Evolutionary conservation across 1,284 basidiomycete genomes (phyloP).

Genomic region (Sanguinoderma infundibulare): DNA sequence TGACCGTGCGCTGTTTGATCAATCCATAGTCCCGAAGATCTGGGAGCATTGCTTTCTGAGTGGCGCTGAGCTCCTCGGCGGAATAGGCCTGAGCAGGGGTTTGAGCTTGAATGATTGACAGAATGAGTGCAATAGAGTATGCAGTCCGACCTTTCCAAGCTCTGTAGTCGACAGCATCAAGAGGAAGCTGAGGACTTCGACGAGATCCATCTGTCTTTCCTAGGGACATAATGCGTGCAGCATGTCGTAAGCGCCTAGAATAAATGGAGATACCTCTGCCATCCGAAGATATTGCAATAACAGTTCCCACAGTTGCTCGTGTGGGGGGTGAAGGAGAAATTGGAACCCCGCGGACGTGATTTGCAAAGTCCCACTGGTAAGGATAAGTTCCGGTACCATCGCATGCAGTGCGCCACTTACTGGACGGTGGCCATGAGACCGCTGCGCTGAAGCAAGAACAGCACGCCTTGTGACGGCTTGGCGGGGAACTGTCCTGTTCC

Average conservation of each 20-base stretch:
- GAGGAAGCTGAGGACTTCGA: conserved; percentile 92
- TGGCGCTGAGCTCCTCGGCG: conserved; percentile 78
- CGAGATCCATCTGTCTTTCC: conserved; percentile 89
- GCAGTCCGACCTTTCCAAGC: conserved; percentile 71
- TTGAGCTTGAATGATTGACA: conserved; percentile 10
- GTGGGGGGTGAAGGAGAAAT: conserved; percentile 95
- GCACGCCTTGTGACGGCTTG: conserved; percentile 81
- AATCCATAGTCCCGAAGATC: conserved; percentile 96
- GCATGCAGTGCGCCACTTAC: conserved; percentile 42
- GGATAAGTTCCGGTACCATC: background rate
- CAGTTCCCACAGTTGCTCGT: conserved; percentile 97
- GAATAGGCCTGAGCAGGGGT: conserved; percentile 77
- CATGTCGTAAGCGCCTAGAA: conserved; percentile 7
- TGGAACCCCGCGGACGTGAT: conserved; percentile 98
- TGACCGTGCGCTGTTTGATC: conserved; percentile 80
- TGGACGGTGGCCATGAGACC: conserved; percentile 81
- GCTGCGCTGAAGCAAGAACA: conserved; percentile 83
- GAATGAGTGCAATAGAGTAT: conserved; percentile 9
- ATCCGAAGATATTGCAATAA: conserved; percentile 88
- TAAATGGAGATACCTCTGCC: conserved; percentile 62
- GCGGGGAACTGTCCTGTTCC: conserved; percentile 70
- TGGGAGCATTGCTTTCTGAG: conserved; percentile 86
- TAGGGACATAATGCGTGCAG: conserved; percentile 36
- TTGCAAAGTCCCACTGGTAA: conserved; percentile 58
- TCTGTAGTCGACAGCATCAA: conserved; percentile 97